phyloP scores from a whole-genome alignment of 495 filamentous ascomycete genomes.

The Penicillium macrosclerotiorum region DNA sequence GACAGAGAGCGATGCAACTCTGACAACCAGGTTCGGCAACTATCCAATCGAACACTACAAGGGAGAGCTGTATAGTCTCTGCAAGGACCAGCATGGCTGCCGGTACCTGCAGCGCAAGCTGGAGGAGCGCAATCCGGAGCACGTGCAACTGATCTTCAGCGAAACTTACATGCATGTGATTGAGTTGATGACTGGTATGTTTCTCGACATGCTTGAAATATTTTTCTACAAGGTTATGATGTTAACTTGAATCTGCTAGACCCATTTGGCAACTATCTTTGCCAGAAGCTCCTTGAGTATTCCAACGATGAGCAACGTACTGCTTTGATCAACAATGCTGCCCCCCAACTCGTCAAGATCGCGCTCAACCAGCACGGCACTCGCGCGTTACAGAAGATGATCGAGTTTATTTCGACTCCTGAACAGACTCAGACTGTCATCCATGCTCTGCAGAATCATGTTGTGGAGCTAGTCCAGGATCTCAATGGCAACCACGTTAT shows the following conservation, averaged over 20 bases:
- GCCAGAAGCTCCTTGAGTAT: constrained; percentile 93
- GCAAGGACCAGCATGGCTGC: constrained; percentile 97
- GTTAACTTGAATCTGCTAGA: no score
- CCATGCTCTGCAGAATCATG: constrained; percentile 67
- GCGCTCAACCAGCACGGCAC: constrained; percentile 97
- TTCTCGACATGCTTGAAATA: no score
- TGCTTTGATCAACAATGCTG: constrained; percentile 82
- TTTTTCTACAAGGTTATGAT: no score
- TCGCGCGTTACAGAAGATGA: constrained; percentile 97
- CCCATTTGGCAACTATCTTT: constrained; percentile 97
- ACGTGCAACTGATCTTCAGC: constrained; percentile 87
- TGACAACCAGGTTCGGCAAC: constrained; percentile 66
- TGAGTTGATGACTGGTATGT: constrained; percentile 87
- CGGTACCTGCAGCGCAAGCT: constrained; percentile 94
- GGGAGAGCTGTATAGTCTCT: constrained; percentile 80
- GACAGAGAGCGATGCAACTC: constrained; percentile 36
- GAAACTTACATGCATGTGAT: constrained; percentile 90
- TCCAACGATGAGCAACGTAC: constrained; percentile 93
- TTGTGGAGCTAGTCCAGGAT: constrained; percentile 93
- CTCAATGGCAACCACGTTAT: constrained; percentile 98
- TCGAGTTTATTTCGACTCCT: constrained; percentile 83
- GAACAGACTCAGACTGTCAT: constrained; percentile 82
- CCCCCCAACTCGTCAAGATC: constrained; percentile 80
- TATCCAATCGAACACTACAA: constrained; percentile 72
- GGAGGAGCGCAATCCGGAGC: constrained; percentile 80